Percentiles rank a stretch among this genome's conserved stretches.
Conservation (phyloP, 495 filamentous ascomycete genomes). For the Neurospora tetraspora region DNA sequence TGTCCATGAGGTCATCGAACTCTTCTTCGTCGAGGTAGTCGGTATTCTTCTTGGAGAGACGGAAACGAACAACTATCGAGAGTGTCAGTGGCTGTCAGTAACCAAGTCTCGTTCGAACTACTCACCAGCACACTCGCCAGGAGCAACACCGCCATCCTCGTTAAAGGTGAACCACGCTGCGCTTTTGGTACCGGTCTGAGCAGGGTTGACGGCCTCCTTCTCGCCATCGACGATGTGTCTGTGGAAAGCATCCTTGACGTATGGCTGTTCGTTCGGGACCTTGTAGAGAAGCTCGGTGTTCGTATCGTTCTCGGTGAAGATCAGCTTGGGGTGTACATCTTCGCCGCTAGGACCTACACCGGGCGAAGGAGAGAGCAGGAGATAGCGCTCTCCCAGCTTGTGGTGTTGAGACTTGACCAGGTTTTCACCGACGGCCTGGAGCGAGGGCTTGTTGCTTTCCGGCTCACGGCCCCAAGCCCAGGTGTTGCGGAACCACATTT, state of each 20-base stretch:
- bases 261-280: conserved; percentile 65
- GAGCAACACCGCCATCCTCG: conserved; percentile 72
- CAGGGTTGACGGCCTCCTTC: conserved; percentile 71
- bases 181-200: conserved; percentile 72
- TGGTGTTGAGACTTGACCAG: conserved; percentile 63
- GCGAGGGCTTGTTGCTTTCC: conserved; percentile 61
- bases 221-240: conserved; percentile 74
- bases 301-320: conserved; percentile 95
- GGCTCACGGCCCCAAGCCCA: conserved; percentile 84
- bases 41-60: conserved; percentile 62
- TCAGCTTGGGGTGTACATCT: conserved; percentile 70
- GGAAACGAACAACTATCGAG: conserved; percentile 69
- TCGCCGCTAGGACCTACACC: conserved; percentile 65
- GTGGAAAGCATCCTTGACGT: conserved; percentile 95
- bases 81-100: conserved; percentile 1
- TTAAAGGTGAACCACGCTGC: conserved; percentile 90
- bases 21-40: conserved; percentile 81
- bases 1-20: conserved; percentile 86
- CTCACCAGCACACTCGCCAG: conserved; percentile 72
- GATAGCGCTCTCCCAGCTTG: conserved; percentile 70
- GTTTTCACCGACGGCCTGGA: conserved; percentile 52
- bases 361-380: conserved; percentile 82
- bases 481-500: conserved; percentile 95
- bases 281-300: conserved; percentile 71
- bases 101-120: not conserved